Percentiles rank a stretch among this genome's conserved stretches.
Evolutionary conservation across 305 asterid genomes (phyloP).

Genomic region (Ajuga reptans): DNA sequence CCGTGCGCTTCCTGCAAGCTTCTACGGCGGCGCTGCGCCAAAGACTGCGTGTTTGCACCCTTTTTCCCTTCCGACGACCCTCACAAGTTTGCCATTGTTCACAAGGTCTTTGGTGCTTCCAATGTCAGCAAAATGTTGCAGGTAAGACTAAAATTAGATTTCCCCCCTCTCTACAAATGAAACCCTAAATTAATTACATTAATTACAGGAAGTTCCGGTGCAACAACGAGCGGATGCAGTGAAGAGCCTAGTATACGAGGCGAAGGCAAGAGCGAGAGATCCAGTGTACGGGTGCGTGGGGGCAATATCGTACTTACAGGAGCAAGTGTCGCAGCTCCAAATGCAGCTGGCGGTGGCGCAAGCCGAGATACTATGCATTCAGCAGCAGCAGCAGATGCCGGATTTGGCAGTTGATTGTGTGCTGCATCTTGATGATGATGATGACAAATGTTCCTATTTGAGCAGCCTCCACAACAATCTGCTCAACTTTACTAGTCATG

Average conservation of each 20-base stretch:
- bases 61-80: constrained; percentile 68
- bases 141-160: no score
- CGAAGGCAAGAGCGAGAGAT: constrained; percentile 62
- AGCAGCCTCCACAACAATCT: constrained; percentile 22
- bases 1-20: constrained; percentile 83
- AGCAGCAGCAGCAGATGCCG: constrained; percentile 44
- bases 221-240: constrained; percentile 71
- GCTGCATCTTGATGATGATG: not conserved
- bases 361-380: constrained; percentile 56
- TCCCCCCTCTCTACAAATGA: no score
- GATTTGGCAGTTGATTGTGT: not conserved
- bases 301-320: constrained; percentile 62
- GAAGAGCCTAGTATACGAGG: constrained; percentile 82
- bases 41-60: constrained; percentile 65
- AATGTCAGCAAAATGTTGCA: constrained; percentile 70
- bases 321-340: constrained; percentile 64
- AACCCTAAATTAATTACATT: no score
- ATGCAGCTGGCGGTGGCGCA: constrained; percentile 63
- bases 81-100: constrained; percentile 69
- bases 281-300: constrained; percentile 92
- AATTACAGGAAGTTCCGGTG: constrained; percentile 56
- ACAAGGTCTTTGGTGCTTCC: constrained; percentile 76
- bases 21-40: constrained; percentile 69
- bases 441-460: constrained; percentile 20
- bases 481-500: constrained; percentile 23